phyloP scores from a whole-genome alignment of 2,329 filamentous ascomycete genomes.

The Nigrograna mackinnonii region DNA sequence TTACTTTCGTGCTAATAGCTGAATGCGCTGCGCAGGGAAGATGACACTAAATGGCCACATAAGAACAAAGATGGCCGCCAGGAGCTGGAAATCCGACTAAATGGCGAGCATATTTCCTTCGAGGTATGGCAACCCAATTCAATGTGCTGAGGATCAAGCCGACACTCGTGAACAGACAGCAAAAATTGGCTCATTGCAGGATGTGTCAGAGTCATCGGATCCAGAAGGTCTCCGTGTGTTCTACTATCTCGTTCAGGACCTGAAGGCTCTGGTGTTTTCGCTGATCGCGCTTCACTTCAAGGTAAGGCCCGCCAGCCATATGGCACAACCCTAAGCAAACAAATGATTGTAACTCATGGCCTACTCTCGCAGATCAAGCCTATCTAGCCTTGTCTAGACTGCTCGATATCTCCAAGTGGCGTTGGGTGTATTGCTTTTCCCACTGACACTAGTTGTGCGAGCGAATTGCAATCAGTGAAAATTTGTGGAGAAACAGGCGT shows the following conservation, averaged over 20 bases:
- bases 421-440: conserved; percentile 17
- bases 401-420: conserved; percentile 7
- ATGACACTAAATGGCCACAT: conserved; percentile 97
- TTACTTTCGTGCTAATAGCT: conserved; percentile 18
- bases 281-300: conserved; percentile 98
- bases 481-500: conserved; percentile 10
- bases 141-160: conserved; percentile 14
- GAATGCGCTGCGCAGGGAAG: conserved; percentile 68
- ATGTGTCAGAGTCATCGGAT: conserved; percentile 94
- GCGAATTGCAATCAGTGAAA: conserved; percentile 8
- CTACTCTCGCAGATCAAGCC: conserved; percentile 64
- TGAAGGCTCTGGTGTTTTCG: conserved; percentile 96
- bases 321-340: conserved; percentile 2
- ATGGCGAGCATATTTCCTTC: conserved; percentile 96
- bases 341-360: not conserved
- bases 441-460: conserved; percentile 9
- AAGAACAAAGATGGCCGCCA: conserved; percentile 99
- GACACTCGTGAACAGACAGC: conserved; percentile 68
- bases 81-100: conserved; percentile 91
- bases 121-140: conserved; percentile 64
- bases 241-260: conserved; percentile 96
- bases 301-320: conserved; percentile 45
- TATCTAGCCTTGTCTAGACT: conserved; percentile 51
- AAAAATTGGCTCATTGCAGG: conserved; percentile 95
- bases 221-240: conserved; percentile 96